phyloP scores from a whole-genome alignment of 2,329 filamentous ascomycete species.

The Chaetomium strumarium region DNA sequence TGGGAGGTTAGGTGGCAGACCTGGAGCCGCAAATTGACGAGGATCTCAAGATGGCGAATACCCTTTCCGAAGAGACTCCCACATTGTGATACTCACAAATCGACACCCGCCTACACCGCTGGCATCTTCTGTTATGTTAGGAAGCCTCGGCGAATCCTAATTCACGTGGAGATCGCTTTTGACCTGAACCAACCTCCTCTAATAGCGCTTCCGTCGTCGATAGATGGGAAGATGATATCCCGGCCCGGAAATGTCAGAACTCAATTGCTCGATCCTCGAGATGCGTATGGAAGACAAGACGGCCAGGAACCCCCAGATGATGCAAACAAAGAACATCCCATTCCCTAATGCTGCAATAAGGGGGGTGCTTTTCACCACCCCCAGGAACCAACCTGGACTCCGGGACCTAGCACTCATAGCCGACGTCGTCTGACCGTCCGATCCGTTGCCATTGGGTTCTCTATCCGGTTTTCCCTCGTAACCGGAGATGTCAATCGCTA shows the following conservation, averaged over 20 bases:
- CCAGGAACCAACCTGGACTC: conserved; percentile 26
- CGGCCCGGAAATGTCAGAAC: conserved; percentile 3
- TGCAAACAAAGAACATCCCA: conserved; percentile 25
- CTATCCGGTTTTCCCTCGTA: conserved; percentile 25
- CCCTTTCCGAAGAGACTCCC: no score
- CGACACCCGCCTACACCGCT: background rate
- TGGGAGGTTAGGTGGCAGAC: no score
- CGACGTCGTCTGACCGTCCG: conserved; percentile 20
- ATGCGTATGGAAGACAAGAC: conserved; percentile 14
- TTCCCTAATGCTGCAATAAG: conserved; percentile 27
- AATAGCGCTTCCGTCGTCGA: background rate
- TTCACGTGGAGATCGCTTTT: no score
- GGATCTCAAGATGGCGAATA: no score
- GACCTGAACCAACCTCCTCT: no score
- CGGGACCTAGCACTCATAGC: conserved; percentile 24
- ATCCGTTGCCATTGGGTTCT: conserved; percentile 24
- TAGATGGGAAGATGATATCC: background rate
- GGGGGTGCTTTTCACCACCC: conserved; percentile 20
- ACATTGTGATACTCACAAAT: no score
- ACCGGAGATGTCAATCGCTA: conserved; percentile 26
- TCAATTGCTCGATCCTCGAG: conserved; percentile 15
- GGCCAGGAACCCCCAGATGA: conserved; percentile 17
- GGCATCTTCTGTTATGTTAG: background rate
- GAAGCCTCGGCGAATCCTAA: background rate
- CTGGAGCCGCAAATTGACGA: no score